These are phyloP conservation scores for Cordyceps cicadae DNA, from an alignment of 2,329 filamentous ascomycete species.

Conservation along the genomic window DNA sequence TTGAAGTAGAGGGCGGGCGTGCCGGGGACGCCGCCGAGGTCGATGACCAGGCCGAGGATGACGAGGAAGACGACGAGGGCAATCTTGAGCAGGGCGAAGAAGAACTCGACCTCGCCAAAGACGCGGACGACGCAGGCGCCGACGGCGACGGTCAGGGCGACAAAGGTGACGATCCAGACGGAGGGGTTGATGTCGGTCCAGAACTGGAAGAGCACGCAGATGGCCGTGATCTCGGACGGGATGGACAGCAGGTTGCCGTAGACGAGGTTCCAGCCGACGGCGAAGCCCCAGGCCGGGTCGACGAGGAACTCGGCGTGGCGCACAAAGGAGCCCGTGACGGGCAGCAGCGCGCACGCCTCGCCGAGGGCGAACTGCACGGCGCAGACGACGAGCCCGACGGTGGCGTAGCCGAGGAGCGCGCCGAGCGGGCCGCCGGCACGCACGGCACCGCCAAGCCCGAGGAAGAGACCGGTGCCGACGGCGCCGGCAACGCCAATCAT, in stretches of 20 bases:
- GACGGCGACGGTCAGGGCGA: slow-evolving; percentile 46
- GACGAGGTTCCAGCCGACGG: slow-evolving; percentile 45
- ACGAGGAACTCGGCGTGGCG: slow-evolving; percentile 52
- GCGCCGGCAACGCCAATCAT: slow-evolving; percentile 56
- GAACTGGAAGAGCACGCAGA: slow-evolving; percentile 53
- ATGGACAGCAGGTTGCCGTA: slow-evolving; percentile 48
- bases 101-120: slow-evolving; percentile 51
- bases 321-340: slow-evolving; percentile 56
- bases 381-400: slow-evolving; percentile 48
- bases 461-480: slow-evolving; percentile 54
- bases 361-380: slow-evolving; percentile 52
- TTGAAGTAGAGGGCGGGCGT: slow-evolving; percentile 53
- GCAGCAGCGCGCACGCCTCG: slow-evolving; percentile 51
- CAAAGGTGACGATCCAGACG: slow-evolving; percentile 42
- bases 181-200: slow-evolving; percentile 51
- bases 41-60: slow-evolving; percentile 53
- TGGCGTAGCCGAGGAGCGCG: slow-evolving; percentile 44
- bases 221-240: slow-evolving; percentile 54
- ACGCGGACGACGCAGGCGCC: slow-evolving; percentile 50
- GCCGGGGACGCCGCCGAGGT: slow-evolving; percentile 53
- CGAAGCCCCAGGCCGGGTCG: slow-evolving; percentile 51
- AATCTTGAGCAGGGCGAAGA: slow-evolving; percentile 47
- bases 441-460: slow-evolving; percentile 48
- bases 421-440: slow-evolving; percentile 40
- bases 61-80: slow-evolving; percentile 54